Conservation (phyloP, 495 filamentous ascomycete species). For the Cercophora sp. region DNA sequence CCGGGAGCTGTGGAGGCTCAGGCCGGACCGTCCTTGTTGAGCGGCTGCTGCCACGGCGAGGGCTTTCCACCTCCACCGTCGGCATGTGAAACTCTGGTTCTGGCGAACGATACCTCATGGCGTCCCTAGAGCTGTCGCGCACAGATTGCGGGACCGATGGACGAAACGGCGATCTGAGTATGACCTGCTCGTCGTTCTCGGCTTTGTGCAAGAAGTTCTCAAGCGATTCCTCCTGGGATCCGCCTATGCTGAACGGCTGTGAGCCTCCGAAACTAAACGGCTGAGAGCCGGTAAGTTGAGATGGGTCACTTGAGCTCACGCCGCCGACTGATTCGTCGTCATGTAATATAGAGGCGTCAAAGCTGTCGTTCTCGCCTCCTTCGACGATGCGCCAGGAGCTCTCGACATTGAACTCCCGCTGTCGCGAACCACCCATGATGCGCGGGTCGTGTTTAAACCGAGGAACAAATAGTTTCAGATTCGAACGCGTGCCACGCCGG, state of each 20-base stretch:
- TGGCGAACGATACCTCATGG: slow-evolving; percentile 30
- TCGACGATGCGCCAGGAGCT: slow-evolving; percentile 51
- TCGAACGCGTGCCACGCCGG: not conserved
- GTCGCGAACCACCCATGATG: slow-evolving; percentile 15
- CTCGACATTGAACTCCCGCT: slow-evolving; percentile 31
- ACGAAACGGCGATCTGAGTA: slow-evolving; percentile 41
- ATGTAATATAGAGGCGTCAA: slow-evolving; percentile 41
- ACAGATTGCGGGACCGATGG: slow-evolving; percentile 38
- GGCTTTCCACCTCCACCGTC: slow-evolving; percentile 30
- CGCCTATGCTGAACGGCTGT: slow-evolving; percentile 30
- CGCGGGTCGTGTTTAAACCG: not conserved
- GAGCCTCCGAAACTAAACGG: slow-evolving; percentile 28
- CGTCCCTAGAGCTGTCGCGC: slow-evolving; percentile 28
- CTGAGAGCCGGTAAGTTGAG: slow-evolving; percentile 33
- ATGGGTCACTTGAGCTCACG: slow-evolving; percentile 35
- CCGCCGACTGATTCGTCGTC: slow-evolving; percentile 36
- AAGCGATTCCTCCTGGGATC: slow-evolving; percentile 46
- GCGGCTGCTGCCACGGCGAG: slow-evolving; percentile 21
- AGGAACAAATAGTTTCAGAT: not conserved
- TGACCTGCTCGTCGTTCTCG: slow-evolving; percentile 41
- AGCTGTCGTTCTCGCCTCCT: slow-evolving; percentile 47
- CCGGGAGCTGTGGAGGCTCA: slow-evolving; percentile 15
- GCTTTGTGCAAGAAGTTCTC: slow-evolving; percentile 38
- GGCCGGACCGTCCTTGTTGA: slow-evolving; percentile 23
- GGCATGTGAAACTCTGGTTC: slow-evolving; percentile 44